Percentiles rank a stretch among this genome's conserved stretches.
Evolutionary conservation across 768 basidiomycete genomes (phyloP).

Genomic region (Infundibulicybe gibba): DNA sequence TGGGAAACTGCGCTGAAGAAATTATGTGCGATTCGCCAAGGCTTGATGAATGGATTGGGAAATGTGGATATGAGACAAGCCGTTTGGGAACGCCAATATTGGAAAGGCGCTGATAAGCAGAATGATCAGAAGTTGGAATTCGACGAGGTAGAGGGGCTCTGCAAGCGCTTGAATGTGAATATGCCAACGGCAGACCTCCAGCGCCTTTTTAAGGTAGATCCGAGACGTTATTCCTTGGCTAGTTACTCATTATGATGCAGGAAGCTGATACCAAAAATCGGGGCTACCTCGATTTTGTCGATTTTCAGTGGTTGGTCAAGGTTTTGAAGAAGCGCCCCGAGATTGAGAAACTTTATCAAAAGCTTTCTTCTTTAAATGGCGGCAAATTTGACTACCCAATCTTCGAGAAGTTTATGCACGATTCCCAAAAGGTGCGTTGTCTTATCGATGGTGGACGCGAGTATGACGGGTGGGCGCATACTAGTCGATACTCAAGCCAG

Average conservation of each 20-base stretch:
- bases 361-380: slow-evolving; percentile 25
- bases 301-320: slow-evolving; percentile 85
- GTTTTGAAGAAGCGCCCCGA: slow-evolving; percentile 82
- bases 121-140: slow-evolving; percentile 64
- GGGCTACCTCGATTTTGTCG: slow-evolving; percentile 71
- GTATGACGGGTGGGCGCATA: not conserved
- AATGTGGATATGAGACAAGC: slow-evolving; percentile 66
- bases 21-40: slow-evolving; percentile 64
- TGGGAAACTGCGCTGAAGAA: slow-evolving; percentile 65
- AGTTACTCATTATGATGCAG: slow-evolving; percentile 28
- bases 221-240: not conserved
- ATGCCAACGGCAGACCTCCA: slow-evolving; percentile 55
- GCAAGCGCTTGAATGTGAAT: slow-evolving; percentile 68
- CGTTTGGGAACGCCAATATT: slow-evolving; percentile 83
- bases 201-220: slow-evolving; percentile 53
- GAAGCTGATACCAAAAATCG: slow-evolving; percentile 58
- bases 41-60: slow-evolving; percentile 73
- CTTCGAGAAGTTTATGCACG: slow-evolving; percentile 45
- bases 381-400: slow-evolving; percentile 35
- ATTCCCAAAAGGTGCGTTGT: slow-evolving; percentile 38
- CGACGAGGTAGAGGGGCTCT: slow-evolving; percentile 71
- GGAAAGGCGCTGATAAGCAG: slow-evolving; percentile 69
- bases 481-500: slow-evolving; percentile 33
- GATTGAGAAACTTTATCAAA: slow-evolving; percentile 60
- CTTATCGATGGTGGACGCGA: not conserved